phyloP scores from a whole-genome alignment of 1,284 basidiomycete genomes.

The Vanrija humicola region DNA sequence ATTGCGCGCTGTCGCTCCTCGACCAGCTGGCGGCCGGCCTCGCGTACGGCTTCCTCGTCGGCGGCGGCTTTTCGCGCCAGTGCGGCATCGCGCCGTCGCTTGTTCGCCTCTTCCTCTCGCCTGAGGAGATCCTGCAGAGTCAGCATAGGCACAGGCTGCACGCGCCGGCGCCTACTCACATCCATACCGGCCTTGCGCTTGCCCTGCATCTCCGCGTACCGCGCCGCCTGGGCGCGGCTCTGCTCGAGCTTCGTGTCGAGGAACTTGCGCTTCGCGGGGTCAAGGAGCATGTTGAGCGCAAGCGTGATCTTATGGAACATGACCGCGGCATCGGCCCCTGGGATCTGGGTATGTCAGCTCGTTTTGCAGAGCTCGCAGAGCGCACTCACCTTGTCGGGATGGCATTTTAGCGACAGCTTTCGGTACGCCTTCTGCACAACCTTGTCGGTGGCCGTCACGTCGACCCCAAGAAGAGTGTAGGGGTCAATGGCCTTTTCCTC shows the following conservation, averaged over 20 bases:
- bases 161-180: slow-evolving; percentile 23
- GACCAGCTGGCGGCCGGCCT: slow-evolving; percentile 66
- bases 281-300: slow-evolving; percentile 77
- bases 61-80: slow-evolving; percentile 53
- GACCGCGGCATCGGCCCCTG: slow-evolving; percentile 54
- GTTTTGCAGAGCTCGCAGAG: not conserved
- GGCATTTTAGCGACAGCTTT: slow-evolving; percentile 75
- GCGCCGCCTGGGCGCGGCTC: slow-evolving; percentile 65
- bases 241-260: slow-evolving; percentile 73
- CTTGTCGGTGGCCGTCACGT: slow-evolving; percentile 66
- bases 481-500: slow-evolving; percentile 57
- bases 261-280: slow-evolving; percentile 74
- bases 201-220: slow-evolving; percentile 69
- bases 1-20: slow-evolving; percentile 54
- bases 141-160: not conserved
- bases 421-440: slow-evolving; percentile 82
- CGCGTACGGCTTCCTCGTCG: slow-evolving; percentile 70
- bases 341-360: slow-evolving; percentile 10
- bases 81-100: slow-evolving; percentile 59
- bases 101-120: slow-evolving; percentile 74
- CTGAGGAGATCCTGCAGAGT: slow-evolving; percentile 66
- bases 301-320: slow-evolving; percentile 85
- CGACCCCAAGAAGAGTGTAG: slow-evolving; percentile 69
- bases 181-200: slow-evolving; percentile 74
- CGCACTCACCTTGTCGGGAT: slow-evolving; percentile 72